Evolutionary conservation across 192 early-diverging fungal species (phyloP).

Genomic region (Kappamyces sp.): DNA sequence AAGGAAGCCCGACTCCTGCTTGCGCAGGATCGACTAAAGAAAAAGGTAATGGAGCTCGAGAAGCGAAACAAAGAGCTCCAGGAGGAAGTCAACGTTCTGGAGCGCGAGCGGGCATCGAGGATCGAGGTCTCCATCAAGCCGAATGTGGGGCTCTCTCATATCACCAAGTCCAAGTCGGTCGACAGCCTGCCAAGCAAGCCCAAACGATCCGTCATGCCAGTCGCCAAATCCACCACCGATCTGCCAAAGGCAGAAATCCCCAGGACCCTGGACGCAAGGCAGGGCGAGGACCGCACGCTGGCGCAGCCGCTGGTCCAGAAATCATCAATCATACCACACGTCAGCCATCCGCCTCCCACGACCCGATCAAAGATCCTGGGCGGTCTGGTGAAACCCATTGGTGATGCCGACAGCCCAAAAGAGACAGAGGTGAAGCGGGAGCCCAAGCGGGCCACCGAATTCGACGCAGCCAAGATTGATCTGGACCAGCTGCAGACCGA

Average conservation of each 20-base stretch:
- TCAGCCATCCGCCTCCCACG: too few species aligned
- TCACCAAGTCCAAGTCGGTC: too few species aligned
- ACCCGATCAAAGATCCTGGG: too few species aligned
- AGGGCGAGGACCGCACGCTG: neutral
- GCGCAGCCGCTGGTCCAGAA: neutral
- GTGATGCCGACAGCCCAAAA: too few species aligned
- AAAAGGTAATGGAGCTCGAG: constrained; percentile 29
- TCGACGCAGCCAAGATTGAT: constrained; percentile 4
- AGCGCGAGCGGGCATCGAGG: constrained; percentile 27
- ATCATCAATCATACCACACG: too few species aligned
- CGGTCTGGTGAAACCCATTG: too few species aligned
- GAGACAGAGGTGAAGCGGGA: too few species aligned
- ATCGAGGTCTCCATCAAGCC: neutral
- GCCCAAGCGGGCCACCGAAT: too few species aligned
- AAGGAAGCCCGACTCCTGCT: constrained; percentile 19
- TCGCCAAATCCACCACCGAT: neutral
- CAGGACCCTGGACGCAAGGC: neutral
- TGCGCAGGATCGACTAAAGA: constrained; percentile 26
- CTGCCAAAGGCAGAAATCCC: neutral
- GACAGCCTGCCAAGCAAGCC: too few species aligned
- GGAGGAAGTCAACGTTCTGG: constrained; percentile 32
- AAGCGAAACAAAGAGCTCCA: constrained; percentile 24
- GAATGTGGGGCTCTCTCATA: neutral
- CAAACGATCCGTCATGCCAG: neutral
- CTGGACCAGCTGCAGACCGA: neutral